Evolutionary conservation across 2,329 filamentous ascomycete genomes (phyloP), one percentile per base, ranked within the genome.

Genomic region (Phaeosphaeriaceae sp.): DNA sequence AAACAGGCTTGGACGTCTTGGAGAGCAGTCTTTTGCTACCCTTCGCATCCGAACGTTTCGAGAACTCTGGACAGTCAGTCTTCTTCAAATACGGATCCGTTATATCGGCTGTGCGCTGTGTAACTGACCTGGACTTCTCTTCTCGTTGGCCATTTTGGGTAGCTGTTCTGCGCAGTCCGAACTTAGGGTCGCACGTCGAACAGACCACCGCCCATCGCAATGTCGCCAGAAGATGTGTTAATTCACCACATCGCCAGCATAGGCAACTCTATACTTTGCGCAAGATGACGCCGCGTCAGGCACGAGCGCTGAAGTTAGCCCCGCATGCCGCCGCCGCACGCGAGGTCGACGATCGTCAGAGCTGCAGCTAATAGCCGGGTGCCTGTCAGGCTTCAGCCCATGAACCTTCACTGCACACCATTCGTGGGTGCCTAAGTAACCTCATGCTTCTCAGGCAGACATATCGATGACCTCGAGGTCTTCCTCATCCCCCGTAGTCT

Each of bases 391-490:
- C 71, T 68, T 74, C 69, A 63, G 13, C 22, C 31, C 31, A 36
- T 36, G 13, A 36, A 36, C 22, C 42, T 20, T 64, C 41, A 47
- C 51, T 31, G 49, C 25, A 49, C 56, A 21, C 60, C 47, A 53
- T 40, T 59, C 20, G 56, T 60, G 58, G 67, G 63, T 69, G 70
- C 72, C 70, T 73, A 64, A 61, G 51, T 33, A 47, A 27, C 58
- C 46, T 68, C 56, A 75, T 76, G 72, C 53, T 51, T 61, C 54
- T 63, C 65, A 76, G 69, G 67, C 68, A 71, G 63, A 66, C 58
- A 66, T 57, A 61, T 68, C 53, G 48, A 68, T 73, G 69, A 74
- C 68, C 59, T 66, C 49, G 42, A 67, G 54, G 64, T 63, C 63
- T 27, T 42, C 31, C 54, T 17, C 44, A 52, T 42, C 25, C 46